Evolutionary conservation across 495 filamentous ascomycete species (phyloP), one percentile per base, ranked within the genome.

Genomic region (Talaromyces nanjingensis): DNA sequence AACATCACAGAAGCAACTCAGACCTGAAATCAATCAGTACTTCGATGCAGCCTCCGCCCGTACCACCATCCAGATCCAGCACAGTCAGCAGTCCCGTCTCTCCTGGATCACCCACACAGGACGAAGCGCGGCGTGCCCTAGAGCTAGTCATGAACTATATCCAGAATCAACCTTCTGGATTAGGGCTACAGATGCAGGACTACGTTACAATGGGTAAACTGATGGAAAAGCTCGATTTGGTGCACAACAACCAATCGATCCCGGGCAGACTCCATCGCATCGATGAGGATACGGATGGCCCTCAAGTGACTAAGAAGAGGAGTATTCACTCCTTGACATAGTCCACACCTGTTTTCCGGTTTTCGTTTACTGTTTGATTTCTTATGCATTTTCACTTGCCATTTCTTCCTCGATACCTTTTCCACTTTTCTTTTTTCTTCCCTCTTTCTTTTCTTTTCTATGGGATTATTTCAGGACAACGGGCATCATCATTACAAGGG

Each of bases 61-160:
- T 72, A 54, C 54, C 62, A 33, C 11, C 14, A 22, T 70, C 76
- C 0, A 79, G 75, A 34, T 76, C 76, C 9, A 72, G 63, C 27
- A 72, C 71, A 2, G 70, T 74, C 24, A 79, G 76, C 8, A 59
- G 56, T n/a, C 80, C 78, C 6, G 68, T 72, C 65, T 69, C 76
- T 11, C 71, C 78, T 34, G 72, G 79, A n/a, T 88, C 89, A 0
- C 92, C 93, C 0, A 93, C 90, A 1, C 91, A 92, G 70, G 94
- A 97, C 65, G 93, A 98, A 71, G 94, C 94, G 0, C 82, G 88
- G 29, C 83, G 84, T 39, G 96, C 94, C 2, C 82, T 97, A 22
- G 92, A 97, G 69, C 83, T 93, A 12, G 83, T 98, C 1, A 84
- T 96, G 76, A 89, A 81, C 60, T 98, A 92, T 72, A 90, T 97